Conservation (phyloP, 2,329 filamentous ascomycete genomes). For the Colletotrichum siamense region DNA sequence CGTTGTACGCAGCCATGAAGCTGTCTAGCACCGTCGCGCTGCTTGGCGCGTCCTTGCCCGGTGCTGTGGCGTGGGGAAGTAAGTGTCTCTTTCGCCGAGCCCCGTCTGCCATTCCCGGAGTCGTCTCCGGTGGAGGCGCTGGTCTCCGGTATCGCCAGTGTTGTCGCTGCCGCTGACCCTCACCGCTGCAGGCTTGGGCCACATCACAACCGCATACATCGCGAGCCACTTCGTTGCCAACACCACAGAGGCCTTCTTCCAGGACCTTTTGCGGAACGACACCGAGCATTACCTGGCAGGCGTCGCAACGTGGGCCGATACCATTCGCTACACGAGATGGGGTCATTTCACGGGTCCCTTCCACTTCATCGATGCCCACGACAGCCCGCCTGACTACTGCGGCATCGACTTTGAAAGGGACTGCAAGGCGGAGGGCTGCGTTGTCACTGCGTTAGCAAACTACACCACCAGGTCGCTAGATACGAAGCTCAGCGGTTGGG, state of each 20-base stretch:
- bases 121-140: background rate
- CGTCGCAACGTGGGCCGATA: slow-evolving; percentile 73
- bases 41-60: slow-evolving; percentile 35
- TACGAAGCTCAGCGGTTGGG: slow-evolving; percentile 44
- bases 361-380: slow-evolving; percentile 74
- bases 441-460: slow-evolving; percentile 65
- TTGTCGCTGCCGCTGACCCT: slow-evolving; percentile 6
- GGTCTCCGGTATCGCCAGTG: background rate
- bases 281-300: slow-evolving; percentile 64
- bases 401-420: slow-evolving; percentile 64
- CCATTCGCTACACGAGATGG: slow-evolving; percentile 67
- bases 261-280: slow-evolving; percentile 60
- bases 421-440: slow-evolving; percentile 66
- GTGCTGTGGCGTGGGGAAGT: slow-evolving; percentile 48
- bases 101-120: background rate
- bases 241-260: slow-evolving; percentile 61
- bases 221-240: slow-evolving; percentile 65
- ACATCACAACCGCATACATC: slow-evolving; percentile 70
- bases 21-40: slow-evolving; percentile 30
- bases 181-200: slow-evolving; percentile 57
- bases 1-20: slow-evolving; percentile 30
- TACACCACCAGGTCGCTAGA: slow-evolving; percentile 64
- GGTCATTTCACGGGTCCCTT: slow-evolving; percentile 66
- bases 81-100: slow-evolving; percentile 23
- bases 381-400: slow-evolving; percentile 63